These are phyloP conservation scores for Lasiodiplodia hormozganensis DNA, from an alignment of 2,329 filamentous ascomycete species.

Conservation along the genomic window DNA sequence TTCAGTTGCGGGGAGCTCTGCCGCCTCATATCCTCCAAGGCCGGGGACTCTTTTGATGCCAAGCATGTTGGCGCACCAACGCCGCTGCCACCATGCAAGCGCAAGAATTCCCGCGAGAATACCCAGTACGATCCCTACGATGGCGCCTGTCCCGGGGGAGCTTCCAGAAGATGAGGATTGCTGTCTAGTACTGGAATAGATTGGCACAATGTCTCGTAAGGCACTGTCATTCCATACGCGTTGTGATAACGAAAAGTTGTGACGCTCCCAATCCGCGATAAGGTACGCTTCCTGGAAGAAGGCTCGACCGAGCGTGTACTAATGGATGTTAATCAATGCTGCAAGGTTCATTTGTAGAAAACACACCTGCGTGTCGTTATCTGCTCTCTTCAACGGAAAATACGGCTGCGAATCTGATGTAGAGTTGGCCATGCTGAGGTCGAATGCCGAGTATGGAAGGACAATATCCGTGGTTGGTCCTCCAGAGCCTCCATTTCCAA, in stretches of 20 bases:
- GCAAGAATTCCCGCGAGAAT: not conserved
- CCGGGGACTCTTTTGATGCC: not conserved
- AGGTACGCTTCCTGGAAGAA: conserved; percentile 40
- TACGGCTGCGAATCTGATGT: not conserved
- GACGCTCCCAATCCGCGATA: conserved; percentile 40
- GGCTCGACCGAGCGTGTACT: conserved; percentile 38
- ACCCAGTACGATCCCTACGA: not conserved
- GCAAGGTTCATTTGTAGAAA: not conserved
- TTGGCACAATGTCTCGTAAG: not conserved
- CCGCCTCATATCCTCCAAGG: no score
- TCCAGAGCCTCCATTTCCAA: not conserved
- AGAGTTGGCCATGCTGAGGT: not conserved
- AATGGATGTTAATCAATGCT: conserved; percentile 6
- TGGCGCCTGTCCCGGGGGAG: not conserved
- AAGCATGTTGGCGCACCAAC: not conserved
- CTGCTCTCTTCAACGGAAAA: not conserved
- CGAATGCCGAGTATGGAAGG: not conserved
- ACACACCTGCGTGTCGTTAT: not conserved
- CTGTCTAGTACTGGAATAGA: not conserved
- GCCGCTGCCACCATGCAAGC: not conserved
- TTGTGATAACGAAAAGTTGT: conserved; percentile 45
- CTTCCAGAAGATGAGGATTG: not conserved
- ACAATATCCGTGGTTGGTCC: not conserved
- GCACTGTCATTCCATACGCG: not conserved
- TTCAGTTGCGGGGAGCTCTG: no score